Evolutionary conservation across 2,329 filamentous ascomycete species (phyloP).

Genomic region (Nemania serpens): DNA sequence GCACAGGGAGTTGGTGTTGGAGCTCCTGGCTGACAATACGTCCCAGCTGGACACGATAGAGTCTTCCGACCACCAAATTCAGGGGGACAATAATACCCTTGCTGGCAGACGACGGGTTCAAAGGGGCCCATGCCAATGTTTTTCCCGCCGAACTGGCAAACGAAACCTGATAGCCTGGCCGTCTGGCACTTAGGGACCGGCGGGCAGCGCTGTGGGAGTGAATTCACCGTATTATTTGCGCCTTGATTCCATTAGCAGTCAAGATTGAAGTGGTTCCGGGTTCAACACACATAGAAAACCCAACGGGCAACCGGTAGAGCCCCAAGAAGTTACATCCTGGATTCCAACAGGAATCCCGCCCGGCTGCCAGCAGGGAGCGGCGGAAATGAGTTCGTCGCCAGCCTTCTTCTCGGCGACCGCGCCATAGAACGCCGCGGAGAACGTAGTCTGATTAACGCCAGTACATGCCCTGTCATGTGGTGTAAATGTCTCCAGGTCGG

Average conservation of each 20-base stretch:
- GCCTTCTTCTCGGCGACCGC: constrained; percentile 35
- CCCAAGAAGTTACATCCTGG: constrained; percentile 45
- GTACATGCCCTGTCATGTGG: constrained; percentile 49
- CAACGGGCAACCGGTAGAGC: constrained; percentile 43
- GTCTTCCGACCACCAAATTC: constrained; percentile 44
- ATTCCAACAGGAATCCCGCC: constrained; percentile 49
- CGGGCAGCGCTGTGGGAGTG: constrained; percentile 51
- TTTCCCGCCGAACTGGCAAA: constrained; percentile 41
- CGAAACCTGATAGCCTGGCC: constrained; percentile 42
- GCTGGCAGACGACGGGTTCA: constrained; percentile 56
- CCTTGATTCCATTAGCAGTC: constrained; percentile 37
- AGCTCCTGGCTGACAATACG: constrained; percentile 57
- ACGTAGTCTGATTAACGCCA: constrained; percentile 46
- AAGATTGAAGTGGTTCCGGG: constrained; percentile 15
- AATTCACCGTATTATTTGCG: constrained; percentile 52
- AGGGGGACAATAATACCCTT: constrained; percentile 55
- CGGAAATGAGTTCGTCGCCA: constrained; percentile 43
- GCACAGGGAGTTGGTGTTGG: constrained; percentile 53
- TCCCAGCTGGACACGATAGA: constrained; percentile 51
- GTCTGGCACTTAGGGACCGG: constrained; percentile 46
- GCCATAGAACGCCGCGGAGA: constrained; percentile 49
- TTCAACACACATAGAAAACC: constrained; percentile 49
- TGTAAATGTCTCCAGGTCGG: constrained; percentile 36
- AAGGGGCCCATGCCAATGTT: constrained; percentile 52
- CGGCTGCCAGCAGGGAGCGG: constrained; percentile 47